These are phyloP conservation scores for Butyriboletus pseudospeciosus DNA, from an alignment of 1,284 basidiomycete genomes.

Conservation along the genomic window DNA sequence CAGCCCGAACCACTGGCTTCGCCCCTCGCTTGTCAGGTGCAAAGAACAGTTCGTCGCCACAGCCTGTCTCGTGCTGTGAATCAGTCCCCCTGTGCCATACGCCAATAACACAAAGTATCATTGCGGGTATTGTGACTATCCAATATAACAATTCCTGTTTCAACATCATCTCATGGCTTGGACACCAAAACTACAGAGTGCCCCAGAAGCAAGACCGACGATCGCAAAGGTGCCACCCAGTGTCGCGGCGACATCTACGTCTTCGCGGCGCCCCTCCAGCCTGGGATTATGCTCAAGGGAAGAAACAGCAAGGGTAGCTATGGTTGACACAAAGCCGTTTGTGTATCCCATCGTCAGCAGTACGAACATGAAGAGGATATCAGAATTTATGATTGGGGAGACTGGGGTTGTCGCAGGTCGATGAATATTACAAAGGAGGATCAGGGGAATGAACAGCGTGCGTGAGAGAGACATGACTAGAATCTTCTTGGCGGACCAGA, in stretches of 20 bases:
- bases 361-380: constrained; percentile 67
- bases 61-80: neutral
- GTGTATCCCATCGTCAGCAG: constrained; percentile 72
- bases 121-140: neutral
- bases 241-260: constrained; percentile 80
- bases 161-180: constrained; percentile 58
- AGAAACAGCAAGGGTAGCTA: constrained; percentile 69
- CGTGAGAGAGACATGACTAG: constrained; percentile 61
- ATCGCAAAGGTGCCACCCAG: constrained; percentile 76
- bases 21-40: constrained; percentile 53
- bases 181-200: constrained; percentile 74
- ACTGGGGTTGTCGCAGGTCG: constrained; percentile 31
- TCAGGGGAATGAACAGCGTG: constrained; percentile 75
- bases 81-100: neutral
- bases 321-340: constrained; percentile 69
- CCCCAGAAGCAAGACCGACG: constrained; percentile 70
- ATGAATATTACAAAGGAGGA: constrained; percentile 74
- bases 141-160: neutral
- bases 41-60: constrained; percentile 33
- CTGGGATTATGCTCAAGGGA: constrained; percentile 69
- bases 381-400: constrained; percentile 62
- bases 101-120: neutral
- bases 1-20: constrained; percentile 51
- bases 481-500: constrained; percentile 63
- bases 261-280: constrained; percentile 58